Percentiles rank a stretch among this genome's conserved stretches.
These are phyloP conservation scores for Lactarius pseudohatsudake DNA, from an alignment of 768 basidiomycete genomes.

Conservation along the genomic window DNA sequence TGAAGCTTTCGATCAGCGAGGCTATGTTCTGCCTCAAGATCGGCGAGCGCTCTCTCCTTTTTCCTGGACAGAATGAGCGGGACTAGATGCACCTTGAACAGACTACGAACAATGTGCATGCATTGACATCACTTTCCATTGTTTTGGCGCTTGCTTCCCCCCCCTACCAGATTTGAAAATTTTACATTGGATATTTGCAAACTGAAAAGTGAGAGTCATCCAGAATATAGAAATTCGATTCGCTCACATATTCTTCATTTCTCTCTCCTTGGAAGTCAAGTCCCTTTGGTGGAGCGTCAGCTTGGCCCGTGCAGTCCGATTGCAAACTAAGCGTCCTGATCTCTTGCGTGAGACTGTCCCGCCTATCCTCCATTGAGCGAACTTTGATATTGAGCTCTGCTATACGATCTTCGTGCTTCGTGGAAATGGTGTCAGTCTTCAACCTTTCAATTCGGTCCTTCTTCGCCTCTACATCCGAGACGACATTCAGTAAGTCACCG, in stretches of 20 bases:
- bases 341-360: constrained; percentile 71
- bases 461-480: constrained; percentile 71
- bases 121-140: constrained; percentile 74
- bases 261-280: constrained; percentile 58
- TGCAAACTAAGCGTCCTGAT: constrained; percentile 71
- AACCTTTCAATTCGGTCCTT: constrained; percentile 57
- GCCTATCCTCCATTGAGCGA: constrained; percentile 63
- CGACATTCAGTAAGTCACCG: constrained; percentile 51
- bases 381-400: constrained; percentile 52
- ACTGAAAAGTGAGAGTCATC: constrained; percentile 41
- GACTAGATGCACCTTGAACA: background rate
- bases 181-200: constrained; percentile 59
- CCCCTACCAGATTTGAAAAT: constrained; percentile 64
- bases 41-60: constrained; percentile 61
- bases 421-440: constrained; percentile 54
- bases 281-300: constrained; percentile 74
- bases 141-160: constrained; percentile 55
- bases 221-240: constrained; percentile 5
- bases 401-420: constrained; percentile 66
- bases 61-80: constrained; percentile 45
- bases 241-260: constrained; percentile 68
- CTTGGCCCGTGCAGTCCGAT: constrained; percentile 76
- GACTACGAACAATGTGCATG: constrained; percentile 51
- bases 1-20: constrained; percentile 58
- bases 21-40: constrained; percentile 44